Evolutionary conservation across 345 rosid genomes (phyloP), one percentile per base, ranked within the genome.

Genomic region (Eucalyptus paniculata): DNA sequence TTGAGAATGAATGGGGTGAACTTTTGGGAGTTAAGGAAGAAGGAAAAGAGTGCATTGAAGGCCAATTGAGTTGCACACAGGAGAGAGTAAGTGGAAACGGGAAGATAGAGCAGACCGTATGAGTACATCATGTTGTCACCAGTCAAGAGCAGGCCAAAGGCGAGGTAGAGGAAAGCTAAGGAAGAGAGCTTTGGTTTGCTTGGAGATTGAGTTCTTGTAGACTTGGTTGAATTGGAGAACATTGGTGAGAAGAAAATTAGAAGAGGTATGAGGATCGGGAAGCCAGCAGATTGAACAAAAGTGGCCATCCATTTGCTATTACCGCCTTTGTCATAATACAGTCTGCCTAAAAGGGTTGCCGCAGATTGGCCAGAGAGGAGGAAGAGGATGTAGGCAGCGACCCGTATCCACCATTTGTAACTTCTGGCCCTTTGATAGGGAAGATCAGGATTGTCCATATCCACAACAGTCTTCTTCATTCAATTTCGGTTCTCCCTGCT

Each of bases 301-400:
- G 96, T 94, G 77, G 96, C 93, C 93, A 95, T 93, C 96, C 95
- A 95, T 91, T 95, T 95, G 91, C 96, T 93, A 24, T 94, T 92
- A 8, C 96, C 96, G n/a, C 95, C 96, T 89, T 91, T 93, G 92
- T 94, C 94, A 58, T 88, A 95, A 89, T 93, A 95, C 24, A 93
- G 82, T 90, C 94, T 92, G 60, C 96, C 96, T 8, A 95, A 77
- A 37, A 94, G 93, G 89, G 92, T 94, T 8, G 94, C 95, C 1
- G 93, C 87, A 1, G 95, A 90, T 93, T 95, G 96, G 85, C 95
- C 94, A 4, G 89, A 72, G 9, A 94, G 87, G 77, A 95, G 89
- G 50, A 93, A 93, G 37, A 95, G 32, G 28, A 81, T 47, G 91
- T 93, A 92, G 80, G 60, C 32, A 44, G 72, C 82, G 54, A 95